Base-by-base conservation (phyloP, 2,329 filamentous ascomycete species). In the Pseudogymnoascus sp. region DNA sequence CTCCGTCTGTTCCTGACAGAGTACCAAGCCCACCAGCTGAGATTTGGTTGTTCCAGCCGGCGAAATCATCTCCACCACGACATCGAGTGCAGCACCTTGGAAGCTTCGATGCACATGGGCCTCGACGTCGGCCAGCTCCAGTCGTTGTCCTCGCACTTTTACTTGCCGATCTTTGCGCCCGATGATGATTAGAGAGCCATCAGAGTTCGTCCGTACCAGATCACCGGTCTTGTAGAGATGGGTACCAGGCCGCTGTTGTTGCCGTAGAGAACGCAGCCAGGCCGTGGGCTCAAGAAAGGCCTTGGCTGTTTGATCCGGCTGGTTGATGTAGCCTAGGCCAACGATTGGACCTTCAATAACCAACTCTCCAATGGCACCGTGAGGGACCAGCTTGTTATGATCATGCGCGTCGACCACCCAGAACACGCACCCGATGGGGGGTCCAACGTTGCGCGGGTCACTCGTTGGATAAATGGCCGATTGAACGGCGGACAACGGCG, bases 91-190 rank as follows among this genome's bases (percentile, higher is more conserved):
- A 19, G 38, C 38, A 21, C 38, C 38, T 21, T 42, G 38, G 21
- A 42, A 42, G 17, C 38, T 21, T 2, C 38, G 38, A 42, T 42
- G 38, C 11, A 42, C 38, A 11, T 70, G 65, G 46, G 64, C 46
- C 79, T 70, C 68, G 23, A 88, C 86, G 71, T 88, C 86, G n/a
- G 80, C 82, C 64, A 87, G 82, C 68, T 88, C 86, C 7, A 88
- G 77, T 42, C 85, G 76, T 69, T 88, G 85, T 0, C 85, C 85
- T 33, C 84, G 79, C 21, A 88, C 75, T 70, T 88, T 88, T 62
- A 87, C 80, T 72, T 88, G 85, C 33, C 85, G 83, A 69, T 88
- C 85, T 50, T 81, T 80, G 17, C 85, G 80, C 7, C 85, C 85
- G 40, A 85, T 73, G 71, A 87, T 87, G 33, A 82, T 80, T 65